Base-by-base conservation (phyloP, 768 basidiomycete genomes). In the Auricularia sp. region DNA sequence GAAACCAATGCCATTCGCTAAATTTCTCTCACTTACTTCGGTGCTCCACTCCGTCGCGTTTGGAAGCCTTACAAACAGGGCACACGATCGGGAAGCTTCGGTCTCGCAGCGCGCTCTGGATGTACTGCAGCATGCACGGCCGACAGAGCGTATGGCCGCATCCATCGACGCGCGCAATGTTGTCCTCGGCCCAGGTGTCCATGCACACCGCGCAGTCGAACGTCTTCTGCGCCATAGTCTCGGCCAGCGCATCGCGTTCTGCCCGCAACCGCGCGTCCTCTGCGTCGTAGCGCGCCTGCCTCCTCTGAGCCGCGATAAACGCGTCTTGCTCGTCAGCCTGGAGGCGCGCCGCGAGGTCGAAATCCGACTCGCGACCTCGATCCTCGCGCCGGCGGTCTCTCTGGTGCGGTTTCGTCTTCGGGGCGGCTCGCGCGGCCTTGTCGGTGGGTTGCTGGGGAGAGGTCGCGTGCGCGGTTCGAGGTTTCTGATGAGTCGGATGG, bases 41-140 rank as follows among this genome's bases (percentile, higher is more conserved):
- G n/a, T 74, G 74, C 16, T 70, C 68, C 12, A 64, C 64, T 43
- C 47, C 64, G 14, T 70, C 65, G 10, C 36, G 36, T 29, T 66
- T 69, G 36, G 73, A 70, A 16, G 75, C 71, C 14, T 75, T 72
- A 65, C 87, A 89, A 36, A 79, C 68, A 1, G 87, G 87, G 71
- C 87, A 88, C 12, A 80, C 69, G 36, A 88, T 81, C 3, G 87
- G 87, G 60, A 80, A 87, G 10, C 78, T 78, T 62, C 78, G 78
- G 43, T 84, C 83, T 16, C 76, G 74, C 21, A 88, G 75, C 71
- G 80, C 81, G 4, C 78, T 74, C 36, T 67, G 68, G 12, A 81
- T 73, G 61, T 82, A 79, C 3, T 65, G 66, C 63, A 70, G 74
- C 61, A 87, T 66, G 68, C 87, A 88, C 1, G 73, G 70, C 61